Evolutionary conservation across 2,329 filamentous ascomycete species (phyloP), one percentile per base, ranked within the genome.

Genomic region (Colletotrichum lentis): DNA sequence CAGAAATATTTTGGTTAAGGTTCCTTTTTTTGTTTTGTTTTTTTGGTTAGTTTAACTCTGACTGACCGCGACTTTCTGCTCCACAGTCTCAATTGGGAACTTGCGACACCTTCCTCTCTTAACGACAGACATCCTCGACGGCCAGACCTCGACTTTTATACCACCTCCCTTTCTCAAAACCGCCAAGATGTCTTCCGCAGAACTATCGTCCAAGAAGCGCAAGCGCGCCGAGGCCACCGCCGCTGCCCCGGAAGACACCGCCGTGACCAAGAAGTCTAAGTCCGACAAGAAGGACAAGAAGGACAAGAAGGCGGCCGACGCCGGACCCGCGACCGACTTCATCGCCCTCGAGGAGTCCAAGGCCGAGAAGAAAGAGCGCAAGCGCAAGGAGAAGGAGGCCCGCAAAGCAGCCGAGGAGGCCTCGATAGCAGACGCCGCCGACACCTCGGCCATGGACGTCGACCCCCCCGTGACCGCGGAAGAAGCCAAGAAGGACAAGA

Each of bases 341-440:
- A 63, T 67, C 41, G 41, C 69, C 44, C 66, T 62, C 62, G 62
- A 68, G 44, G 67, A 70, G n/a, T 67, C 66, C 56, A 71, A 64
- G 53, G 50, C 56, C 59, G 71, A 71, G 49, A 77, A 77, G 60
- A 73, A 75, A 41, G 74, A 75, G 62, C 73, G 74, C 64, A 76
- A 79, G 47, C 71, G 75, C 56, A 73, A 73, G 43, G 74, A 72
- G 41, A 67, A 65, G 62, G 66, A 62, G 66, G 71, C 39, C 61
- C 66, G 62, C 39, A 69, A 69, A 37, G 44, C 62, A 7, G 66
- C 63, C 35, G 66, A 61, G 22, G 64, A 46, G 18, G 46, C 57
- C 43, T 27, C 44, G 20, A n/a, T 39, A 46, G 59, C 63, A 39
- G 59, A 63, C 6, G 31, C 7, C 1, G 59, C 47, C n/a, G 65